Base-by-base conservation (phyloP, 1,284 basidiomycete species). In the Sporisorium graminicola region DNA sequence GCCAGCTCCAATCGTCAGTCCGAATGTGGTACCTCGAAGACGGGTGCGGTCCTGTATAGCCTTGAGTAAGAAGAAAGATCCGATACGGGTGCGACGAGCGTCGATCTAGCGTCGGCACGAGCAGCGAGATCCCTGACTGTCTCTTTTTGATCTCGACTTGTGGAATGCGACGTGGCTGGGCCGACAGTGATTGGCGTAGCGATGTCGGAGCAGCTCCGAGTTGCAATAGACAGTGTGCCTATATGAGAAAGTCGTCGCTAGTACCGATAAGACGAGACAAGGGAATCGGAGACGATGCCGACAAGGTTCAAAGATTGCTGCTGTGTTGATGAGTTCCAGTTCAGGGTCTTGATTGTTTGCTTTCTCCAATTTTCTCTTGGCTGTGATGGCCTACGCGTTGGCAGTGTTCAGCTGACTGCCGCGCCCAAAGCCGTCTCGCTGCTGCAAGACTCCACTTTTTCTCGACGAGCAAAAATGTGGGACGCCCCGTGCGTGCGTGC, bases 401-500 rank as follows among this genome's bases (percentile, higher is more conserved):
- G n/a, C 29, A 20, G n/a, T 10, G 29, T 31, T 5, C 7, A 13
- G 35, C n/a, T 10, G 37, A 40, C 37, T n/a, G 37, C 37, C 37
- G 14, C 37, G 14, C 37, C 8, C 37, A 18, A 18, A 6, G 2
- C 13, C 35, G 13, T 18, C 27, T 4, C 31, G 9, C 27, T 31
- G 47, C 27, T 29, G 27, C 47, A 18, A 50, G 18, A 31, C 29
- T 50, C 47, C 47, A 50, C 29, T 31, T n/a, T 49, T 27, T 51
- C 18, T 26, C 47, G 47, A 50, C 12, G 47, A 7, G 27, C 27
- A 8, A 49, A 18, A 31, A n/a, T 55, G 35, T 18, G 37, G 54
- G 43, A 56, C 46, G 54, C 54, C n/a, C 54, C 54, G 54, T 56
- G 54, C 54, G 54, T 46, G 54, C n/a, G n/a, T n/a, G n/a, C n/a